phyloP scores from a whole-genome alignment of 345 rosid species.

The Linum usitatissimum region DNA sequence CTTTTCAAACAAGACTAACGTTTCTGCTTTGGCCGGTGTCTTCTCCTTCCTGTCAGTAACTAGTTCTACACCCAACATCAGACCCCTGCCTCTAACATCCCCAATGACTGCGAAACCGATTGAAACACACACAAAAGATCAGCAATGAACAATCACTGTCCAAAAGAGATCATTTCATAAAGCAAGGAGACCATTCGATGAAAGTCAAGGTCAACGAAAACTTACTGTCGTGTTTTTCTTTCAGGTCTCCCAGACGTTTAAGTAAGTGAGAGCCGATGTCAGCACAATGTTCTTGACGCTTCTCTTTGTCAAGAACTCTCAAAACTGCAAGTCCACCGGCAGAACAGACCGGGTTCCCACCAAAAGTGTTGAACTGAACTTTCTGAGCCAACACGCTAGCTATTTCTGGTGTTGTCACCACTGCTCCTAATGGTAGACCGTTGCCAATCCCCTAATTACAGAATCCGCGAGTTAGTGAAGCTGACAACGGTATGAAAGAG shows the following conservation, averaged over 20 bases:
- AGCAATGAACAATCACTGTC: no score
- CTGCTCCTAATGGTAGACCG: constrained; percentile 92
- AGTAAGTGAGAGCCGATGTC: constrained; percentile 66
- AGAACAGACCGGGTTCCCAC: constrained; percentile 98
- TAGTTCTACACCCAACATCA: constrained; percentile 80
- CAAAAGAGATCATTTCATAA: no score
- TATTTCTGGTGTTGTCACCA: constrained; percentile 92
- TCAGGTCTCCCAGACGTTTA: constrained; percentile 55
- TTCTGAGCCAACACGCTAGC: constrained; percentile 80
- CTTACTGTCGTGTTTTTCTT: constrained; percentile 67
- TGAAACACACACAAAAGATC: no score
- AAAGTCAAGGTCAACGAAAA: constrained; percentile 10
- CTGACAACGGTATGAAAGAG: neutral
- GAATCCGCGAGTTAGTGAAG: neutral
- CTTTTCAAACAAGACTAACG: constrained; percentile 63
- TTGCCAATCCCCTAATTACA: constrained; percentile 75
- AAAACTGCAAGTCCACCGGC: constrained; percentile 93
- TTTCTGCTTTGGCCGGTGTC: constrained; percentile 84
- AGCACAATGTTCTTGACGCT: constrained; percentile 76
- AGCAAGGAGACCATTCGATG: neutral
- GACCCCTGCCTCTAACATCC: constrained; percentile 86
- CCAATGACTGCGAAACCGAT: constrained; percentile 53
- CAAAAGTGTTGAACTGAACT: constrained; percentile 82
- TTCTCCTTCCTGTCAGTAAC: constrained; percentile 68
- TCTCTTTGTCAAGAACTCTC: constrained; percentile 80